These are phyloP conservation scores for Aspergillus alliaceus DNA, from an alignment of 2,329 filamentous ascomycete species.

Conservation along the genomic window DNA sequence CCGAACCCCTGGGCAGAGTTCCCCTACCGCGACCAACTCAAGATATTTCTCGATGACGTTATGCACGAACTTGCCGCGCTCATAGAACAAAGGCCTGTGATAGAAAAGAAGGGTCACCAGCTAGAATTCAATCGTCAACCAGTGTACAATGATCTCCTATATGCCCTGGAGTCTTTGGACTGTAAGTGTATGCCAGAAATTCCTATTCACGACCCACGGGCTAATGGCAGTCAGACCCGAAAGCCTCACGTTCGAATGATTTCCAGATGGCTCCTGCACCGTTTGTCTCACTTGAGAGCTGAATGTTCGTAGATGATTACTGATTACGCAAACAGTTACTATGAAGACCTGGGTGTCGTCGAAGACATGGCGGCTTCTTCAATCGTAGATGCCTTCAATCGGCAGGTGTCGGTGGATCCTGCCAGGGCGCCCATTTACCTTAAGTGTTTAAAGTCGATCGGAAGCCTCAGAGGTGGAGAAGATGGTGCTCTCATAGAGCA, in stretches of 20 bases:
- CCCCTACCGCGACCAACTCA: constrained; percentile 42
- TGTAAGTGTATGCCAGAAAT: constrained; percentile 27
- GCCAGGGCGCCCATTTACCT: constrained; percentile 61
- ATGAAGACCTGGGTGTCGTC: constrained; percentile 62
- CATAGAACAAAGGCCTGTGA: constrained; percentile 45
- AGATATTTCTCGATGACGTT: constrained; percentile 60
- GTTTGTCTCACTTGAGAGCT: constrained; percentile 25
- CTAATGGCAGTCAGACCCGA: constrained; percentile 30
- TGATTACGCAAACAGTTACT: constrained; percentile 43
- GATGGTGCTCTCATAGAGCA: constrained; percentile 58
- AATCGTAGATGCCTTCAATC: constrained; percentile 63
- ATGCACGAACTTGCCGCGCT: constrained; percentile 57
- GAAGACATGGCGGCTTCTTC: constrained; percentile 63
- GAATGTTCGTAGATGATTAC: background rate
- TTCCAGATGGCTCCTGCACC: constrained; percentile 34
- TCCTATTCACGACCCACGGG: background rate
- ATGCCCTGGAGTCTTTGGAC: constrained; percentile 33
- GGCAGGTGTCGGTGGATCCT: constrained; percentile 59
- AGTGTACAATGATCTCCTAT: constrained; percentile 42
- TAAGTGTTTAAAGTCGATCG: constrained; percentile 63
- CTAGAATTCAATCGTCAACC: constrained; percentile 33
- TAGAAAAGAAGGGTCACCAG: constrained; percentile 38
- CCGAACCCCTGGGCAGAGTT: constrained; percentile 31
- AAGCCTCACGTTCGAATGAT: constrained; percentile 24
- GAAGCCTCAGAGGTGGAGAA: constrained; percentile 47